These are phyloP conservation scores for Pichia manshurica DNA, from an alignment of 805 yeast genomes.

Conservation along the genomic window DNA sequence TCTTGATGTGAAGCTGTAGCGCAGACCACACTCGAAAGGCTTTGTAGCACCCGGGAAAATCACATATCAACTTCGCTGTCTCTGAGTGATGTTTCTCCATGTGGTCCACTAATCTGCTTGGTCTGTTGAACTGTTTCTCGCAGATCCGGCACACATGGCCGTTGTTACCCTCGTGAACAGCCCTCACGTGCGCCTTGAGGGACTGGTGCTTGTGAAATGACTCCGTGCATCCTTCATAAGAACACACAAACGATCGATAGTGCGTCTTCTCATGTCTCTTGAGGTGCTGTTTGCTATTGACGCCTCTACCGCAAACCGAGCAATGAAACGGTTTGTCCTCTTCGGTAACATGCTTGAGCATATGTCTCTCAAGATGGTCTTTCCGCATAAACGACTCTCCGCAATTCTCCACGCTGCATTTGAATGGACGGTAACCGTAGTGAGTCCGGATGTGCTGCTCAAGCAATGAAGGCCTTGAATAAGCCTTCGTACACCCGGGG, in stretches of 20 bases:
- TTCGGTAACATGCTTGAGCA: conserved; percentile 49
- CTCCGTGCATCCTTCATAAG: conserved; percentile 56
- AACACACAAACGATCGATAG: conserved; percentile 57
- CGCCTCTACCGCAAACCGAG: conserved; percentile 73
- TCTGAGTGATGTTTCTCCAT: conserved; percentile 52
- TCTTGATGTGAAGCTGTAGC: conserved; percentile 62
- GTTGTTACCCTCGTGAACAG: conserved; percentile 48
- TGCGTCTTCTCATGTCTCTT: conserved; percentile 82
- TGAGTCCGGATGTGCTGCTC: conserved; percentile 80
- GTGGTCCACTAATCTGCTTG: conserved; percentile 63
- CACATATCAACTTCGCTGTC: conserved; percentile 52
- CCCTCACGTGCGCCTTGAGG: conserved; percentile 61
- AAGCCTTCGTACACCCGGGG: conserved; percentile 67
- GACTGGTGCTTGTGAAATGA: conserved; percentile 72
- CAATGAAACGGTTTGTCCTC: conserved; percentile 69
- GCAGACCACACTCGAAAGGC: conserved; percentile 69
- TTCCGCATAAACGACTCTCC: conserved; percentile 61
- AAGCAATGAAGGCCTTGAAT: conserved; percentile 73
- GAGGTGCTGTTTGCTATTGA: conserved; percentile 73
- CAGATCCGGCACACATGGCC: conserved; percentile 55
- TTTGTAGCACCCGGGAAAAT: conserved; percentile 52
- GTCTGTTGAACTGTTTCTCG: conserved; percentile 56
- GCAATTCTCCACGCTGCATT: conserved; percentile 54
- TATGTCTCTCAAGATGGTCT: conserved; percentile 76
- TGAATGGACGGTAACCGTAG: conserved; percentile 71